Base-by-base conservation (phyloP, 2,329 filamentous ascomycete genomes). In the Stemphylium vesicarium region DNA sequence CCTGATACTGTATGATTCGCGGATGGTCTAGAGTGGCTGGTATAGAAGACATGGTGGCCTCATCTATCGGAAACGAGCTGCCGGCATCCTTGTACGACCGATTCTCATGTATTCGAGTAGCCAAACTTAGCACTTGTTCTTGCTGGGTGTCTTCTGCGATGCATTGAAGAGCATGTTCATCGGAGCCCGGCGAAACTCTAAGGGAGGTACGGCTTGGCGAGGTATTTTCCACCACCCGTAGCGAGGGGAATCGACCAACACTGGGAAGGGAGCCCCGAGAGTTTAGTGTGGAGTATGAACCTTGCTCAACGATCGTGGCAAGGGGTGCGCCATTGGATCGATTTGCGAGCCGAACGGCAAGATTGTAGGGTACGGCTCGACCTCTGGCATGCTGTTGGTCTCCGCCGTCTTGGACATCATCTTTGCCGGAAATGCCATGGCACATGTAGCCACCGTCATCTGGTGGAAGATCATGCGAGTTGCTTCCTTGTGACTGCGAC, bases 281-380 rank as follows among this genome's bases (percentile, higher is more conserved):
- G 39, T 70, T 68, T 20, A 80, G 66, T 9, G 77, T 79, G 11
- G 74, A 75, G 39, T 71, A 66, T 12, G 78, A 80, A 54, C 65
- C 69, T 45, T 75, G 76, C 62, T 80, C 78, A 35, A 75, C 62
- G 53, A 81, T 80, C 12, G 77, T 78, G 24, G 74, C 75, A n/a
- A 80, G 73, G 11, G 75, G 75, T 32, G 66, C 73, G 48, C 73
- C 74, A 59, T 73, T 70, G 50, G 64, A 56, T 26, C 66, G 66
- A 54, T 69, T 72, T 49, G 65, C 53, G 46, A 66, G 59, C n/a
- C 65, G 65, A 45, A 59, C 60, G 44, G 65, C 60, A 54, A 67
- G 55, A 51, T 66, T 66, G 54, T 66, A 65, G 16, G 69, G 61
- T 33, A 60, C 52, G 50, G 53, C 58, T 46, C 65, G 63, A 52